These are phyloP conservation scores for Quercus mongolica DNA, from an alignment of 306 rosid genomes.

Conservation along the genomic window DNA sequence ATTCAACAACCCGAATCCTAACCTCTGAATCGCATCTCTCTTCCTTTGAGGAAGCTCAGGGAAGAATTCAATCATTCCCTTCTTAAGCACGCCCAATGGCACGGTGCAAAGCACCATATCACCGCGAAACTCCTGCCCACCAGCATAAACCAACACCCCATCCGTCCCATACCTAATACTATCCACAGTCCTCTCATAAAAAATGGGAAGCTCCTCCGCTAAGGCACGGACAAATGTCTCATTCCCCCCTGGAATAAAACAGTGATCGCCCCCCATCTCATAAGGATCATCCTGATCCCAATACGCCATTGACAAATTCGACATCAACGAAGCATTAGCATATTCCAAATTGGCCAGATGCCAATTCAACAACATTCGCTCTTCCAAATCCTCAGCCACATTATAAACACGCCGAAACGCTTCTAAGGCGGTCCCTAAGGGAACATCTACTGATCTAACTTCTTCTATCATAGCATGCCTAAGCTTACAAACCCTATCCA, in stretches of 20 bases:
- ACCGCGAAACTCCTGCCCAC: slow-evolving; percentile 60
- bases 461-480: slow-evolving; percentile 84
- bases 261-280: slow-evolving; percentile 98
- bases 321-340: slow-evolving; percentile 85
- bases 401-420: slow-evolving; percentile 66
- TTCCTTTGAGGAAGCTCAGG: slow-evolving; percentile 89
- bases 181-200: slow-evolving; percentile 69
- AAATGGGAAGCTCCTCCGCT: slow-evolving; percentile 76
- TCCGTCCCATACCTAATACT: slow-evolving; percentile 63
- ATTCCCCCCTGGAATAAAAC: slow-evolving; percentile 88
- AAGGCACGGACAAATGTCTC: slow-evolving; percentile 69
- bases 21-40: slow-evolving; percentile 72
- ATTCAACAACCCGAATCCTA: slow-evolving; percentile 84
- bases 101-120: slow-evolving; percentile 84
- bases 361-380: slow-evolving; percentile 87
- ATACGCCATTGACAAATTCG: slow-evolving; percentile 87
- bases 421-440: slow-evolving; percentile 77
- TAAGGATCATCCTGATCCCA: slow-evolving; percentile 98
- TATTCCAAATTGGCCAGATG: slow-evolving; percentile 92
- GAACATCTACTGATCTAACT: slow-evolving; percentile 69
- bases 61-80: slow-evolving; percentile 55
- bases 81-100: slow-evolving; percentile 83
- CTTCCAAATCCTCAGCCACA: slow-evolving; percentile 66
- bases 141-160: slow-evolving; percentile 66
- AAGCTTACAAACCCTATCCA: slow-evolving; percentile 92